A percentile compares a stretch with the other conserved stretches of the same genome.
phyloP scores from a whole-genome alignment of 2,329 filamentous ascomycete species.

The Camillea tinctor region DNA sequence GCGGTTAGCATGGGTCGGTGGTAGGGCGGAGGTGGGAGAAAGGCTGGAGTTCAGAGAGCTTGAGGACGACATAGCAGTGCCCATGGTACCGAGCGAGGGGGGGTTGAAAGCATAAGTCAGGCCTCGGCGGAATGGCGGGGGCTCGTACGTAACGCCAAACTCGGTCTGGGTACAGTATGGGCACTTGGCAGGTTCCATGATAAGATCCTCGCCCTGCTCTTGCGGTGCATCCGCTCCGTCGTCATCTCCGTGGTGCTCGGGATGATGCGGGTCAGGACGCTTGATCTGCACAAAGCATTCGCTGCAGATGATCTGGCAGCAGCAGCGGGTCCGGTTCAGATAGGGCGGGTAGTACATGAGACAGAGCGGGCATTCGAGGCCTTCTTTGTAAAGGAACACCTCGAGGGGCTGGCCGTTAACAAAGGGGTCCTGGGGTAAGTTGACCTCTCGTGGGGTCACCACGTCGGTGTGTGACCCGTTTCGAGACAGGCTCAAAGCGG shows the following conservation, averaged over 20 bases:
- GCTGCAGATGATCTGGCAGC: conserved; percentile 93
- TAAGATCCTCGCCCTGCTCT: conserved; percentile 62
- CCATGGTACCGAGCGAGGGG: conserved; percentile 47
- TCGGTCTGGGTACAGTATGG: conserved; percentile 95
- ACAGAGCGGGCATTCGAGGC: conserved; percentile 90
- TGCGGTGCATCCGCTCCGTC: conserved; percentile 39
- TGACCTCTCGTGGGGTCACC: conserved; percentile 67
- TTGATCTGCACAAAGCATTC: conserved; percentile 99
- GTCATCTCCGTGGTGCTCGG: conserved; percentile 62
- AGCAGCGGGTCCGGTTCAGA: conserved; percentile 91
- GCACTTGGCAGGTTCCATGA: conserved; percentile 88
- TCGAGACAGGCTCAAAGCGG: conserved; percentile 72
- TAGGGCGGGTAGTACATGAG: conserved; percentile 95
- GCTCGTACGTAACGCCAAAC: conserved; percentile 92
- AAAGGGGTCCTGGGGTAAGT: conserved; percentile 76
- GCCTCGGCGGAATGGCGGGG: conserved; percentile 84
- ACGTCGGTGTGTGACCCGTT: conserved; percentile 72
- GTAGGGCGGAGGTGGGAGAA: conserved; percentile 40
- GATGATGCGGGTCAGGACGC: conserved; percentile 73
- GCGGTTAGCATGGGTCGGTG: conserved; percentile 37
- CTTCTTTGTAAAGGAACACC: conserved; percentile 89
- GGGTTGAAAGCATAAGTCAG: conserved; percentile 63
- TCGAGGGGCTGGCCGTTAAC: conserved; percentile 95
- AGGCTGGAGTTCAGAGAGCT: conserved; percentile 69
- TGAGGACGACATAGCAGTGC: conserved; percentile 80